phyloP scores from a whole-genome alignment of 768 basidiomycete genomes.

The Nidularia pulvinata region DNA sequence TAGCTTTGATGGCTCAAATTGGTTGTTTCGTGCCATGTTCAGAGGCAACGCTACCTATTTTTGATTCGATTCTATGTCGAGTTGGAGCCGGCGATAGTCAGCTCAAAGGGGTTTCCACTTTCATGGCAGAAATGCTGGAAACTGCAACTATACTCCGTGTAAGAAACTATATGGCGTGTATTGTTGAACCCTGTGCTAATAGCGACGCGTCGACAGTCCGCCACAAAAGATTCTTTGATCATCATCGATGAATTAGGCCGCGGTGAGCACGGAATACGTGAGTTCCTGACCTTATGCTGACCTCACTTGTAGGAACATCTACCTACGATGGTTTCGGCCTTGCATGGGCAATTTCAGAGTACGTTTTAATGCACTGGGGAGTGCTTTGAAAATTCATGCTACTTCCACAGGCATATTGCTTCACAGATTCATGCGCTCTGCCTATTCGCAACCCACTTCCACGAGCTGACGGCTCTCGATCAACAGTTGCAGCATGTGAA shows the following conservation, averaged over 20 bases:
- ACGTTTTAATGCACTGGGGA: slow-evolving; percentile 15
- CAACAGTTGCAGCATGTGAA: slow-evolving; percentile 87
- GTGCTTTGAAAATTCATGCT: neutral
- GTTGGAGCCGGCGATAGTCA: slow-evolving; percentile 99
- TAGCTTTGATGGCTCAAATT: slow-evolving; percentile 93
- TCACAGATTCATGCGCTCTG: slow-evolving; percentile 92
- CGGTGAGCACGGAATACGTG: slow-evolving; percentile 36
- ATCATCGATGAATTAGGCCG: slow-evolving; percentile 98
- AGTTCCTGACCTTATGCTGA: no score
- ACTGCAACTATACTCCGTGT: slow-evolving; percentile 94
- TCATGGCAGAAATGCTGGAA: slow-evolving; percentile 99
- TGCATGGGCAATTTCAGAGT: slow-evolving; percentile 99
- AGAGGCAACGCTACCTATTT: slow-evolving; percentile 85
- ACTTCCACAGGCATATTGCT: slow-evolving; percentile 76
- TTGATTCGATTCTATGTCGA: slow-evolving; percentile 93
- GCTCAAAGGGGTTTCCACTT: slow-evolving; percentile 96
- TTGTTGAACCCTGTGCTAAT: neutral
- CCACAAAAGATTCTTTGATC: slow-evolving; percentile 89
- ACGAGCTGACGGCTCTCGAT: slow-evolving; percentile 92
- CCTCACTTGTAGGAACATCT: slow-evolving; percentile 68
- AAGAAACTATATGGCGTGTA: slow-evolving; percentile 10
- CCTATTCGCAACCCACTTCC: slow-evolving; percentile 97
- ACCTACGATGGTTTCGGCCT: slow-evolving; percentile 98
- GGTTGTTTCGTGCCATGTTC: slow-evolving; percentile 96
- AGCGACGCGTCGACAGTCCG: slow-evolving; percentile 53